A percentile compares a stretch with the other conserved stretches of the same genome.
phyloP scores from a whole-genome alignment of 257 asterid species.

The Solanum paucissectum region DNA sequence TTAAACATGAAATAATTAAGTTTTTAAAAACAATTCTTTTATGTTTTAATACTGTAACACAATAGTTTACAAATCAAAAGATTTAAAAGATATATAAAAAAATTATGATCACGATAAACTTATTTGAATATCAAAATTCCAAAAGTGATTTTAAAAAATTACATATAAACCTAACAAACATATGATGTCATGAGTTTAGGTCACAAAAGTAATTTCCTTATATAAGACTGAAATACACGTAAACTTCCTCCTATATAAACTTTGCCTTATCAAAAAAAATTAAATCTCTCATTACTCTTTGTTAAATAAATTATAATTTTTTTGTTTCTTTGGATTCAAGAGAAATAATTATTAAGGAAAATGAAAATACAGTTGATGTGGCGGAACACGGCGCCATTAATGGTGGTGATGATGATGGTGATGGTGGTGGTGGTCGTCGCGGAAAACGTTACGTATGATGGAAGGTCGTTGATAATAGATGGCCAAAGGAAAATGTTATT shows the following conservation, averaged over 20 bases:
- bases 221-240: not conserved
- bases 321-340: too few species aligned
- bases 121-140: not conserved
- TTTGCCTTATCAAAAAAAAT: not conserved
- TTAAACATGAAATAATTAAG: not conserved
- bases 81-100: not conserved
- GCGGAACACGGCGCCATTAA: not conserved
- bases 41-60: not conserved
- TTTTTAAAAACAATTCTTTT: not conserved
- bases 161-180: not conserved
- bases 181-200: not conserved
- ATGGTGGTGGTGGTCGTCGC: slow-evolving; percentile 9
- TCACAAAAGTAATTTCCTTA: not conserved
- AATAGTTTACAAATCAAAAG: not conserved
- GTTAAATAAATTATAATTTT: not conserved
- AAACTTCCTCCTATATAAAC: not conserved
- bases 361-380: not conserved
- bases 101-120: not conserved
- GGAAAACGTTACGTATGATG: slow-evolving; percentile 53
- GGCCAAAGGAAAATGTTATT: slow-evolving; percentile 57
- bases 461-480: slow-evolving; percentile 53
- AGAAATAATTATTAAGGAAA: not conserved
- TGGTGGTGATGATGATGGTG: not conserved
- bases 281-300: not conserved
- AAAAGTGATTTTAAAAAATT: too few species aligned